These are phyloP conservation scores for Ocimum tenuiflorum DNA, from an alignment of 257 asterid genomes.

Conservation along the genomic window DNA sequence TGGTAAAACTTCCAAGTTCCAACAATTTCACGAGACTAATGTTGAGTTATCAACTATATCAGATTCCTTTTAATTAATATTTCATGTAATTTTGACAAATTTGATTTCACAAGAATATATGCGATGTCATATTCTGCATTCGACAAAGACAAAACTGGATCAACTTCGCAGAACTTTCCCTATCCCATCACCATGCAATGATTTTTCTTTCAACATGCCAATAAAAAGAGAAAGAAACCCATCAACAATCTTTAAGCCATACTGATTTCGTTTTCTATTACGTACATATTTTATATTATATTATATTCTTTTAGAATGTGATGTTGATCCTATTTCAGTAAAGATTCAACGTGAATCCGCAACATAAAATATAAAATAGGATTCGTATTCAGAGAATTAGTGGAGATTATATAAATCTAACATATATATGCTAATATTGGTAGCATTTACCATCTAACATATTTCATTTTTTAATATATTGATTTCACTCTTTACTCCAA, in stretches of 20 bases:
- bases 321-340: neutral
- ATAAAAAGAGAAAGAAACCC: neutral
- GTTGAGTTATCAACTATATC: neutral
- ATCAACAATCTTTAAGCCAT: neutral
- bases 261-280: neutral
- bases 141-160: constrained; percentile 27
- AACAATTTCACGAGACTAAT: too few species aligned
- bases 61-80: neutral
- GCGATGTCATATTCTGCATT: constrained; percentile 3
- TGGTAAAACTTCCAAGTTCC: too few species aligned
- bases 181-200: constrained; percentile 16
- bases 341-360: neutral
- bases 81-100: neutral
- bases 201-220: neutral
- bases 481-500: neutral
- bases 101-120: neutral
- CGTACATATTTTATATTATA: neutral
- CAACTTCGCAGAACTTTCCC: constrained; percentile 36
- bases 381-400: too few species aligned
- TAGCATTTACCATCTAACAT: neutral
- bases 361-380: too few species aligned
- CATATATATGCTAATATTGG: neutral
- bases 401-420: neutral
- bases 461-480: neutral
- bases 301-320: neutral